A percentile compares a stretch with the other conserved stretches of the same genome.
phyloP scores from a whole-genome alignment of 805 yeast species.

The Saturnispora quitensis region DNA sequence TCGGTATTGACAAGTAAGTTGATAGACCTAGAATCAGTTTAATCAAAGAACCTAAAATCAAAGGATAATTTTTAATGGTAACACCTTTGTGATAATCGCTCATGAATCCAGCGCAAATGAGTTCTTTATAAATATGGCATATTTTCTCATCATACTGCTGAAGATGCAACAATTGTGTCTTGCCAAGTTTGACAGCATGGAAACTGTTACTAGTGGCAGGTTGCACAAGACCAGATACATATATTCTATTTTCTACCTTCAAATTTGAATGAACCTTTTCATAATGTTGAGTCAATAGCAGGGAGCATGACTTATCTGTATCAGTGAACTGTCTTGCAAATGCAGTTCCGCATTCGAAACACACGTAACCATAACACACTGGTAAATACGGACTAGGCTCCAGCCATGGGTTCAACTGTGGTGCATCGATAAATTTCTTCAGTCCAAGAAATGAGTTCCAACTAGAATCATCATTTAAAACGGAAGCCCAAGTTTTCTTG shows the following conservation, averaged over 20 bases:
- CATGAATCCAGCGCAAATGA: not conserved
- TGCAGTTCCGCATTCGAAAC: constrained; percentile 2
- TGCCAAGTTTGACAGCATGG: constrained; percentile 3
- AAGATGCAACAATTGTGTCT: not conserved
- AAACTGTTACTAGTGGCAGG: constrained; percentile 1
- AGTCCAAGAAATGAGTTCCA: not conserved
- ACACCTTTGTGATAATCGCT: not conserved
- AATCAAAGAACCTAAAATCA: not conserved
- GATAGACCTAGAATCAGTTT: not conserved
- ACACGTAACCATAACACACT: not conserved
- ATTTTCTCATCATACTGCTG: not conserved
- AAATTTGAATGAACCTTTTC: not conserved
- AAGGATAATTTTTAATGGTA: not conserved
- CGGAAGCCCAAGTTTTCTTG: constrained; percentile 4
- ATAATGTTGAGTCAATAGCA: constrained; percentile 1
- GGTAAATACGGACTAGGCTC: constrained; percentile 6
- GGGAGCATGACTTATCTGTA: not conserved
- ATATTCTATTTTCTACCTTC: not conserved
- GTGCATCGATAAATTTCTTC: not conserved
- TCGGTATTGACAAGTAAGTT: not conserved
- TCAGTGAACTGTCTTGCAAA: not conserved
- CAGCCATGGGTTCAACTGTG: not conserved
- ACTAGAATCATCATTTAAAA: constrained; percentile 1
- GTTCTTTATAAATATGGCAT: not conserved
- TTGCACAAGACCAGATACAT: not conserved